Percentiles rank a stretch among this genome's conserved stretches.
These are phyloP conservation scores for Syncephalastrum contaminatum DNA, from an alignment of 371 early-diverging fungal genomes.

Conservation along the genomic window DNA sequence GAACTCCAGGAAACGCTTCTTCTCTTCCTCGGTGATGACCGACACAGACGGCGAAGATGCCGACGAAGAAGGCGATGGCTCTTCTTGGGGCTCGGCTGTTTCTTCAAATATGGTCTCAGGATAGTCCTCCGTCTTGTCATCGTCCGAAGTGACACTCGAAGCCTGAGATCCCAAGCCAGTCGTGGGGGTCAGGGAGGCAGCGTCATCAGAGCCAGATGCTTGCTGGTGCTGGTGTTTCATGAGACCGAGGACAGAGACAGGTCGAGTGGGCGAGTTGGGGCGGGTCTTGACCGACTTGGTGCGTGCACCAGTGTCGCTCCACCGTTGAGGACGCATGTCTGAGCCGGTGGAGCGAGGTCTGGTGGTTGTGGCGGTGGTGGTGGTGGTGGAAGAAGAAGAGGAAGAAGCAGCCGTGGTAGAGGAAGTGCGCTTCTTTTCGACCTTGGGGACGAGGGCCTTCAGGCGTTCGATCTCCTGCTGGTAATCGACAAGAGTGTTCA, in stretches of 20 bases:
- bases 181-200: not conserved
- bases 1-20: conserved; percentile 40
- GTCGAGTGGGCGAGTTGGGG: not conserved
- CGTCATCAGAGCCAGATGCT: conserved; percentile 17
- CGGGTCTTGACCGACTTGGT: conserved; percentile 3
- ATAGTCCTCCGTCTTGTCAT: conserved; percentile 2
- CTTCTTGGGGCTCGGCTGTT: conserved; percentile 2
- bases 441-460: conserved; percentile 43
- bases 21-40: conserved; percentile 41
- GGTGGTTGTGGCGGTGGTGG: not conserved
- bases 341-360: conserved; percentile 14
- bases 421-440: conserved; percentile 23
- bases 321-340: conserved; percentile 9
- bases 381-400: not conserved
- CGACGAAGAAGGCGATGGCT: not conserved
- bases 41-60: conserved; percentile 10
- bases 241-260: not conserved
- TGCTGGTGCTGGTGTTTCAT: conserved; percentile 1
- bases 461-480: conserved; percentile 46
- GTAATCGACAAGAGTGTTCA: conserved; percentile 43
- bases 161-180: conserved; percentile 7
- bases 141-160: conserved; percentile 6
- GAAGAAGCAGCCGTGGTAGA: conserved; percentile 4
- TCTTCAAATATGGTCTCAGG: not conserved
- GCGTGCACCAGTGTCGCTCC: conserved; percentile 12